A percentile compares a stretch with the other conserved stretches of the same genome.
Conservation (phyloP, 352 stramenopile species). For the Globisporangium polare region DNA sequence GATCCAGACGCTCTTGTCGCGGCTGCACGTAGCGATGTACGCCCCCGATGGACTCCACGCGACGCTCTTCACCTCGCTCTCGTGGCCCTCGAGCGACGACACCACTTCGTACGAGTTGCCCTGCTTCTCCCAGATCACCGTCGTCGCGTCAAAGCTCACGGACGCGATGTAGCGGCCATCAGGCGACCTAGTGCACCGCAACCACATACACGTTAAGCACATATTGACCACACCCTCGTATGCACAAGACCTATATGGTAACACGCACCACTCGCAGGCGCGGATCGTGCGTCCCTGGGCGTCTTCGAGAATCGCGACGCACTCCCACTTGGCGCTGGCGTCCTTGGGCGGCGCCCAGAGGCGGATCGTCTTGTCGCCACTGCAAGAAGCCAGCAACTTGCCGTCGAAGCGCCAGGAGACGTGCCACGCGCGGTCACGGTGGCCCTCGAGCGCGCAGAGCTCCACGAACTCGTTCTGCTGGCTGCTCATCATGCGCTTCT, state of each 20-base stretch:
- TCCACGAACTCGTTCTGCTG: constrained; percentile 31
- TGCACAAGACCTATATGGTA: neutral
- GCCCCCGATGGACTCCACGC: constrained; percentile 92
- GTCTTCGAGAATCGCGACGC: constrained; percentile 91
- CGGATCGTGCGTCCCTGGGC: constrained; percentile 94
- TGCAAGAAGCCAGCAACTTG: constrained; percentile 86
- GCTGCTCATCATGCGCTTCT: neutral
- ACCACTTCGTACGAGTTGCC: constrained; percentile 90
- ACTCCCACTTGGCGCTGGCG: constrained; percentile 68
- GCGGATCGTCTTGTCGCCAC: constrained; percentile 86
- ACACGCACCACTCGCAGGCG: constrained; percentile 87
- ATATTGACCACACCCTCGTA: neutral
- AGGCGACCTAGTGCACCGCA: constrained; percentile 39
- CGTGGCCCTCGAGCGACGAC: constrained; percentile 96
- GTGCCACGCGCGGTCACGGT: constrained; percentile 90
- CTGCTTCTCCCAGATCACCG: constrained; percentile 93
- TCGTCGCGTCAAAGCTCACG: constrained; percentile 96
- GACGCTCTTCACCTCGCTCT: constrained; percentile 98
- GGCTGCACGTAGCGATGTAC: constrained; percentile 95
- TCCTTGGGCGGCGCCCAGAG: constrained; percentile 56
- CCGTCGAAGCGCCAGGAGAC: constrained; percentile 87
- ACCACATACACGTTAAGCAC: neutral
- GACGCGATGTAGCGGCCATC: constrained; percentile 88
- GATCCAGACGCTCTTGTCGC: constrained; percentile 99
- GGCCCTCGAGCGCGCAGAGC: constrained; percentile 69